Base-by-base conservation (phyloP, 139 green algal species). In the Deuterostichococcus epilithicus region DNA sequence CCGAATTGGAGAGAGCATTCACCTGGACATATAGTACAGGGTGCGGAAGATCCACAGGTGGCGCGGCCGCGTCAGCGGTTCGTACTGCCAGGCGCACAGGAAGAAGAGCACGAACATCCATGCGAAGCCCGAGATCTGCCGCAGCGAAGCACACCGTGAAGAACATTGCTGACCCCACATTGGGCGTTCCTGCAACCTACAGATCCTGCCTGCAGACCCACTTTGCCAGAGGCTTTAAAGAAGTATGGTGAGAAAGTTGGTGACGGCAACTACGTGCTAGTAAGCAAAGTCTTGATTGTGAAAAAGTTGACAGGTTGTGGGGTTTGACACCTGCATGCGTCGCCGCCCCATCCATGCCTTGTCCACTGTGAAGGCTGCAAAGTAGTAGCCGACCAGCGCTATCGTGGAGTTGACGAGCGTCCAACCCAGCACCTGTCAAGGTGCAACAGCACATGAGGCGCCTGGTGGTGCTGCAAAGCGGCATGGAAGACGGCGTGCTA, bases 371-470 rank as follows among this genome's bases (percentile, higher is more conserved):
- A 82, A 84, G 26, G 89, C 89, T 8, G 89, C 88, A 25, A 65
- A 74, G 69, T 87, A 94, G 82, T 93, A 90, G 63, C 63, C 89
- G 3, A 82, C 42, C 3, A 94, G 81, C 0, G 88, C 82, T 1
- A 94, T 76, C 18, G 81, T 75, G 36, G 52, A 82, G 80, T 94
- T 94, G 1, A 94, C 79, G 30, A 90, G 67, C 1, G 83, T 92
- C 83, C 83, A 94, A 47, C 88, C 63, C 63, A 69, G 63, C 63
- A 69, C 30, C 63, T 69, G 63, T 38, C 5, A 36, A 37, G 3
- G 3, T 22, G 45, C 45, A 60, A 18, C 45, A 60, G 15, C 13
- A 60, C 45, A 60, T 13, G 15, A 60, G 45, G 15, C 13, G 76
- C 71, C 84, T 79, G 34, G 76, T 76, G 37, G 13, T 13, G 18